Conservation (phyloP, 2,329 filamentous ascomycete species). For the Emergomyces orientalis region DNA sequence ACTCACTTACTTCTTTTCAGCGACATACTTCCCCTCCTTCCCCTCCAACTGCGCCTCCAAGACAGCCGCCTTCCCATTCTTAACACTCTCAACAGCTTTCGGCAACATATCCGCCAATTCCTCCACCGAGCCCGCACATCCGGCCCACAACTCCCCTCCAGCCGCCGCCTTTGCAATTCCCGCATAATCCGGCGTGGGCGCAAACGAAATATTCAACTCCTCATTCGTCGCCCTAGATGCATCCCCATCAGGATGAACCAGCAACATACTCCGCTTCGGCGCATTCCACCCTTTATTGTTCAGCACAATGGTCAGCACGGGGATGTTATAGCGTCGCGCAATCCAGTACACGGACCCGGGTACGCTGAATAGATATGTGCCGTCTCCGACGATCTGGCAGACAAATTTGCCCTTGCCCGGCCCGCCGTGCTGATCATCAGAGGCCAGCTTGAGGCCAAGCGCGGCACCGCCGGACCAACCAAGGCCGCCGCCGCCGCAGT, state of each 20-base stretch:
- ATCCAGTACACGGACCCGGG: conserved; percentile 63
- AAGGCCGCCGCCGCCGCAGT: conserved; percentile 70
- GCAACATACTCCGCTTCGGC: conserved; percentile 49
- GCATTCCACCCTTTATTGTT: conserved; percentile 67
- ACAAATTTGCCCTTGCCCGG: conserved; percentile 49
- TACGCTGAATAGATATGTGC: conserved; percentile 57
- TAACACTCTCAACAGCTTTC: conserved; percentile 51
- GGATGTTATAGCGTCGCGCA: conserved; percentile 54
- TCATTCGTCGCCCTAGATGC: conserved; percentile 54
- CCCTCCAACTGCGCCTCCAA: conserved; percentile 53
- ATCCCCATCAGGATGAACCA: conserved; percentile 57
- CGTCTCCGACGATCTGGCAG: conserved; percentile 58
- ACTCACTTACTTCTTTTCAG: conserved; percentile 24
- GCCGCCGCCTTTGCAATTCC: conserved; percentile 59
- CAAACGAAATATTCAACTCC: conserved; percentile 58
- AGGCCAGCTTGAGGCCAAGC: conserved; percentile 66
- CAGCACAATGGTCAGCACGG: conserved; percentile 56
- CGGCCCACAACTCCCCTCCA: conserved; percentile 54
- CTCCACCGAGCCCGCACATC: conserved; percentile 46
- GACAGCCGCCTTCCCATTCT: conserved; percentile 50
- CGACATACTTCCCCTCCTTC: conserved; percentile 45
- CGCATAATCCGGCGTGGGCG: conserved; percentile 56
- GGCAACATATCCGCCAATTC: conserved; percentile 48
- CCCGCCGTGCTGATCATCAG: conserved; percentile 43
- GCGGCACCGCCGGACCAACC: conserved; percentile 72